A percentile compares a stretch with the other conserved stretches of the same genome.
These are phyloP conservation scores for Calycina marina DNA, from an alignment of 2,329 filamentous ascomycete species.

Conservation along the genomic window DNA sequence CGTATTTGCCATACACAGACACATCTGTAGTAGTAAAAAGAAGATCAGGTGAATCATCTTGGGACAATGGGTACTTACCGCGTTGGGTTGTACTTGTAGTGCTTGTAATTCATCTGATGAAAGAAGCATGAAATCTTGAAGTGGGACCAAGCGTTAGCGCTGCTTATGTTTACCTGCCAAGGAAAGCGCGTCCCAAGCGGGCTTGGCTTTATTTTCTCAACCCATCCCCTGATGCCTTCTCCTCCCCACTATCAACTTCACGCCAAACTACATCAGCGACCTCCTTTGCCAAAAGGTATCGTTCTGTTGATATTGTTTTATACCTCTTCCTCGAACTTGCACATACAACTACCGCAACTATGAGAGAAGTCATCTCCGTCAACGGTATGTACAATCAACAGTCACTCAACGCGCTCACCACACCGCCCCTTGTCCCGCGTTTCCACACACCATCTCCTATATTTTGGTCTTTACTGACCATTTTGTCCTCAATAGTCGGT, in stretches of 20 bases:
- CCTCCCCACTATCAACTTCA: conserved; percentile 13
- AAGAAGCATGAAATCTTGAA: too few relatives aligned
- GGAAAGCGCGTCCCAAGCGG: too few relatives aligned
- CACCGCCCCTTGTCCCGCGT: conserved; percentile 25
- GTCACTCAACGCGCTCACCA: conserved; percentile 23
- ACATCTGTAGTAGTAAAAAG: conserved; percentile 11
- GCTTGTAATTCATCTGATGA: too few relatives aligned
- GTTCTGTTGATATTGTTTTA: too few relatives aligned
- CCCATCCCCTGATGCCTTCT: conserved; percentile 4
- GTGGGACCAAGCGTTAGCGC: too few relatives aligned
- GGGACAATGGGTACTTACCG: background rate
- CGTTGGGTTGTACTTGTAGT: too few relatives aligned
- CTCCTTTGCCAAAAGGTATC: conserved; percentile 14
- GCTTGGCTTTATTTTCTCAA: too few relatives aligned
- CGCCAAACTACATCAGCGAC: conserved; percentile 12
- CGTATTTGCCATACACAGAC: conserved; percentile 58
- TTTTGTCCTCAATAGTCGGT: conserved; percentile 54
- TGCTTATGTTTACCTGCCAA: too few relatives aligned
- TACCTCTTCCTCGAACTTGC: too few relatives aligned
- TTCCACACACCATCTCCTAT: conserved; percentile 9
- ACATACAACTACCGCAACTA: conserved; percentile 46
- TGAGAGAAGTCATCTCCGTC: conserved; percentile 99
- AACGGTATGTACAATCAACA: conserved; percentile 71
- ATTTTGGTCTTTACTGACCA: conserved; percentile 11
- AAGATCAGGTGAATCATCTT: conserved; percentile 8